A percentile compares a stretch with the other conserved stretches of the same genome.
Conservation (phyloP, 805 yeast genomes). For the Kuraishia ogatae region DNA sequence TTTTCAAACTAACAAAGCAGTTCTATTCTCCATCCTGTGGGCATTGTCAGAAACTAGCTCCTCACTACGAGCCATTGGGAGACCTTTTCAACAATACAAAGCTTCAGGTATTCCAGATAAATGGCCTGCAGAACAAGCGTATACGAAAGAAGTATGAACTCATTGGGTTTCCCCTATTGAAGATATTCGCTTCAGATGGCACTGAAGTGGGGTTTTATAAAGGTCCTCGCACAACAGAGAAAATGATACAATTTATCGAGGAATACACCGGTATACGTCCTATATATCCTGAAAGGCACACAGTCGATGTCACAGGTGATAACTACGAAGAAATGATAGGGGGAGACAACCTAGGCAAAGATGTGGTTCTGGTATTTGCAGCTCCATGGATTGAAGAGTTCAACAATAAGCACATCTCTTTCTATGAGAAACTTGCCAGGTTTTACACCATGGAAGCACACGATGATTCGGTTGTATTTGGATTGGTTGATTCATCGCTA, state of each 20-base stretch:
- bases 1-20: conserved; percentile 9
- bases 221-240: conserved; percentile 23
- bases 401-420: conserved; percentile 20
- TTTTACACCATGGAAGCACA: conserved; percentile 14
- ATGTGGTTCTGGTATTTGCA: conserved; percentile 22
- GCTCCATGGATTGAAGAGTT: conserved; percentile 28
- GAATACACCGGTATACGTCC: conserved; percentile 26
- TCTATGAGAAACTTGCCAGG: conserved; percentile 21
- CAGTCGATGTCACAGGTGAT: conserved; percentile 5
- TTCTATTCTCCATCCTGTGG: conserved; percentile 38
- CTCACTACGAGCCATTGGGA: conserved; percentile 34
- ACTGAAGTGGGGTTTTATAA: conserved; percentile 29
- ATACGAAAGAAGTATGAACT: conserved; percentile 31
- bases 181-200: conserved; percentile 27
- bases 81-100: conserved; percentile 29
- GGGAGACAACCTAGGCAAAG: conserved; percentile 6
- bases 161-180: conserved; percentile 38
- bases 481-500: conserved; percentile 23
- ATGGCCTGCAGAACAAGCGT: conserved; percentile 23
- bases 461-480: conserved; percentile 15
- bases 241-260: conserved; percentile 21
- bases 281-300: conserved; percentile 17
- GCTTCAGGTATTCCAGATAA: conserved; percentile 25
- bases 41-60: conserved; percentile 37
- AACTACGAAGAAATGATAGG: conserved; percentile 9